These are phyloP conservation scores for Rhamnella rubrinervis DNA, from an alignment of 331 rosid species.

Conservation along the genomic window DNA sequence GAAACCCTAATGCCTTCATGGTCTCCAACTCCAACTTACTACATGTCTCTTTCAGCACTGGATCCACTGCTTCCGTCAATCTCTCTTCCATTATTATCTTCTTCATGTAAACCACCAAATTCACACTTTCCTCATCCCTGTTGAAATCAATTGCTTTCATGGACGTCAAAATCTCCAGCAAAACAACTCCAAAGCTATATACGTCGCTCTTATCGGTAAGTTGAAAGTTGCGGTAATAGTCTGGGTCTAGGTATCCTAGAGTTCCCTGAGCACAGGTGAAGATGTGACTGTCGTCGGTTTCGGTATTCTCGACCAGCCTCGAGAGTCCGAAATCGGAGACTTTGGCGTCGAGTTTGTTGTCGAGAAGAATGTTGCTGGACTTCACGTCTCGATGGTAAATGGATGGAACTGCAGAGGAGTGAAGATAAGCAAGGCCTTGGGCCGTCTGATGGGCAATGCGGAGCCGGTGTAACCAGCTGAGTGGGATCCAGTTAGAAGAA, in stretches of 20 bases:
- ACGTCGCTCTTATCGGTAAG: constrained; percentile 33
- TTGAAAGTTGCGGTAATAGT: constrained; percentile 22
- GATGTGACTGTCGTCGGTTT: constrained; percentile 13
- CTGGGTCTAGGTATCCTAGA: constrained; percentile 26
- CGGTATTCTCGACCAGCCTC: constrained; percentile 15
- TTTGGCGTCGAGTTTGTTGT: constrained; percentile 21
- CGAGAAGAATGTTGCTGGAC: constrained; percentile 30
- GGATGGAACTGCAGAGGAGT: constrained; percentile 15
- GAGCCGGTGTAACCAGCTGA: constrained; percentile 23
- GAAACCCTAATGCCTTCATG: constrained; percentile 14
- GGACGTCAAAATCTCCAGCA: constrained; percentile 21
- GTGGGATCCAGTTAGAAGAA: background rate
- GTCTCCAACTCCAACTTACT: constrained; percentile 11
- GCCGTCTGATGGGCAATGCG: constrained; percentile 19
- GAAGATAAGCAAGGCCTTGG: constrained; percentile 27
- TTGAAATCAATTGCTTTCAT: constrained; percentile 24
- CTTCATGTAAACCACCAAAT: constrained; percentile 14
- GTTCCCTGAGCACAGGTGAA: constrained; percentile 28
- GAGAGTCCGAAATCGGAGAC: constrained; percentile 24
- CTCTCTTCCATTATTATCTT: constrained; percentile 14
- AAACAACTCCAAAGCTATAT: constrained; percentile 27
- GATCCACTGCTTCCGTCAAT: constrained; percentile 23
- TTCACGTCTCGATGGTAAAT: constrained; percentile 32
- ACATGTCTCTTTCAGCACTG: constrained; percentile 2
- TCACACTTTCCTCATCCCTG: constrained; percentile 25